Percentiles rank a stretch among this genome's conserved stretches.
These are phyloP conservation scores for Cordyceps farinosa DNA, from an alignment of 2,329 filamentous ascomycete species.

Conservation along the genomic window DNA sequence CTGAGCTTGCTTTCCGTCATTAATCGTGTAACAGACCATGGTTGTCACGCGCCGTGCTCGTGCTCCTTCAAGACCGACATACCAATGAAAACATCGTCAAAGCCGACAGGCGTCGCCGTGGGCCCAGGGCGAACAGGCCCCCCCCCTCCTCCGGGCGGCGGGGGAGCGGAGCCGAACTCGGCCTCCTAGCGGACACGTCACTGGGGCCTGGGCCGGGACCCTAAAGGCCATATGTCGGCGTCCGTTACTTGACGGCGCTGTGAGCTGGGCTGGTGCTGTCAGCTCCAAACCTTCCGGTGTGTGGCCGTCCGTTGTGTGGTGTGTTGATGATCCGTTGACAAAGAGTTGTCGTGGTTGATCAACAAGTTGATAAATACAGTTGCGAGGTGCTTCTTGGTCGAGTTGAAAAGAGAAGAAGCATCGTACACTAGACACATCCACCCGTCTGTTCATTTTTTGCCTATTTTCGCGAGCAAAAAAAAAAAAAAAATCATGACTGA, in stretches of 20 bases:
- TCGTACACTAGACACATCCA: too few relatives aligned
- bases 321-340: too few relatives aligned
- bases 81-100: background rate
- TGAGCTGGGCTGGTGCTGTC: background rate
- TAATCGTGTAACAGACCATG: background rate
- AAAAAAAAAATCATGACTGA: conserved; percentile 8
- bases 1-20: conserved; percentile 7
- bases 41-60: background rate
- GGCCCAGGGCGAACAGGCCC: too few relatives aligned
- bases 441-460: background rate
- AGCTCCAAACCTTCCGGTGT: background rate
- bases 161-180: conserved; percentile 7
- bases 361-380: too few relatives aligned
- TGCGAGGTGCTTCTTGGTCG: too few relatives aligned
- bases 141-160: background rate
- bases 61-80: background rate
- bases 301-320: too few relatives aligned
- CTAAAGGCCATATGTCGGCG: background rate
- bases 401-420: too few relatives aligned
- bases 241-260: background rate
- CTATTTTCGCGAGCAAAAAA: background rate
- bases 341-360: too few relatives aligned
- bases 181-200: background rate
- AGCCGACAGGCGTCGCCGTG: too few relatives aligned
- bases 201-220: background rate